A percentile compares a stretch with the other conserved stretches of the same genome.
Evolutionary conservation across 768 basidiomycete genomes (phyloP).

Genomic region (Kwoniella europaea): DNA sequence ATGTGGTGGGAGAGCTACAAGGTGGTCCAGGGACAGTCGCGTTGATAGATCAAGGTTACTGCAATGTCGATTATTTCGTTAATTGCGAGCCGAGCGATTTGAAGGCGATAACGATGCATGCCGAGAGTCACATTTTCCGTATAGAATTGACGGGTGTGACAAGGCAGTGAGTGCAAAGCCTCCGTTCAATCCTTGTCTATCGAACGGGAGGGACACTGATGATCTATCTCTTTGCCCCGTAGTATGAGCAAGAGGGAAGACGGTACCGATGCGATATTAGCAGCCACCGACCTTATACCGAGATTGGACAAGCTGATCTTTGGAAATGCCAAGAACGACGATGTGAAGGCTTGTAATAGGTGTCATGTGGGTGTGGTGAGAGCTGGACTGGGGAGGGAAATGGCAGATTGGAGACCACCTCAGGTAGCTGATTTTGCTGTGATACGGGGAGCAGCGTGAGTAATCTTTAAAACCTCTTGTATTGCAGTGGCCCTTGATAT

Average conservation of each 20-base stretch:
- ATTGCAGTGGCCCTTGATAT: no score
- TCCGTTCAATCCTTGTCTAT: no score
- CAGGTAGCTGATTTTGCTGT: constrained; percentile 29
- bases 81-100: constrained; percentile 35
- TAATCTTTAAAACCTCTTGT: background rate
- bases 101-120: constrained; percentile 36
- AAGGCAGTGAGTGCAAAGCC: constrained; percentile 19
- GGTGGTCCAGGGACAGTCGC: constrained; percentile 34
- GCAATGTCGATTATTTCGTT: constrained; percentile 30
- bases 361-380: constrained; percentile 19
- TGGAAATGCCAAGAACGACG: constrained; percentile 27
- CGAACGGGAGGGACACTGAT: no score
- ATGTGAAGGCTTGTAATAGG: constrained; percentile 25
- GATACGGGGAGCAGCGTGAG: constrained; percentile 26
- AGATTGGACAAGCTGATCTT: constrained; percentile 21
- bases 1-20: constrained; percentile 31
- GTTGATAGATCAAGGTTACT: constrained; percentile 28
- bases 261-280: constrained; percentile 21
- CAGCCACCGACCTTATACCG: constrained; percentile 23
- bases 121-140: constrained; percentile 20
- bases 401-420: constrained; percentile 30
- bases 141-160: constrained; percentile 32
- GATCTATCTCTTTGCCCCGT: background rate
- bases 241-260: constrained; percentile 36
- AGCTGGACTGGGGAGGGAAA: constrained; percentile 23